Base-by-base conservation (phyloP, 2,329 filamentous ascomycete species). In the Eutypella sp. region DNA sequence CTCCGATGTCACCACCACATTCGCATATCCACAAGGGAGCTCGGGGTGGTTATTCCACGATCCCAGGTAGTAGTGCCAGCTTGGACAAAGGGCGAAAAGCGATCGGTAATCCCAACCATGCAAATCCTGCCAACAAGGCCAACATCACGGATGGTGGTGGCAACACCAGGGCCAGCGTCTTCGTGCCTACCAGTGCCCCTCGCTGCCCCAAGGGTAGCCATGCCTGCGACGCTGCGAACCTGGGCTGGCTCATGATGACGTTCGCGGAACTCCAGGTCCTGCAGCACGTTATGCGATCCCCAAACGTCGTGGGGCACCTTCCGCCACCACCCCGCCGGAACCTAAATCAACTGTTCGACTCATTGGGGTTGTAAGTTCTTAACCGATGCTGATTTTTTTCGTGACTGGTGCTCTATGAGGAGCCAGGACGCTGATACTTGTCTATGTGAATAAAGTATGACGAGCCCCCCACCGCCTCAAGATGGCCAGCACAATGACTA, bases 231-330 rank as follows among this genome's bases (percentile, higher is more conserved):
- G 73, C 75, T 0, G 68, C 69, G 0, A 78, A 75, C 44, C 62
- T 79, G 0, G 76, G 76, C 3, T 79, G 74, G 74, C 54, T 77
- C 27, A 74, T 79, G 69, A 63, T 76, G n/a, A 61, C 71, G 0
- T 73, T 71, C 44, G 71, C 71, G 42, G 72, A 78, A 50, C 61
- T 77, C 43, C 66, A 67, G 36, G 58, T 78, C 1, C 53, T 76
- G 2, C 60, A 66, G 3, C 66, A 63, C 5, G 61, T 76, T 4
- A 57, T 75, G 56, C 61, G 64, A 1, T 59, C 62, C 0, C 41
- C 58, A 9, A 51, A 56, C 0, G 43, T 65, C 5, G 37, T 51
- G 2, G 48, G 49, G 1, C 46, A 49, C 4, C 43, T 47, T 11
- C 47, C 49, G 33, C 55, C 59, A 24, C 57, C 64, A 8, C 62